These are phyloP conservation scores for Leccinum pellstonianum DNA, from an alignment of 768 basidiomycete species.

Conservation along the genomic window DNA sequence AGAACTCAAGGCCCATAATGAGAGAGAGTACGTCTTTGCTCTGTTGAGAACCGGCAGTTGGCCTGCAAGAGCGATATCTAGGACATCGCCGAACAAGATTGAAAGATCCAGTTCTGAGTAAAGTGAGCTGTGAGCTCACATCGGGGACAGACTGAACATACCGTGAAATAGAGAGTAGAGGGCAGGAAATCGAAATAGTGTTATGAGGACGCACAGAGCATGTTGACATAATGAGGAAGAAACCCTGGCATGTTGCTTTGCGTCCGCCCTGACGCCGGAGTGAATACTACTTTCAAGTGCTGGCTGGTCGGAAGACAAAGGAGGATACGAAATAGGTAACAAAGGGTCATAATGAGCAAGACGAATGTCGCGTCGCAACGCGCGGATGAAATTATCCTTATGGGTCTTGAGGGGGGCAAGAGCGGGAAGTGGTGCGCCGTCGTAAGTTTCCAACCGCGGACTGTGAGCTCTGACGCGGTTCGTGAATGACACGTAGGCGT, in stretches of 20 bases:
- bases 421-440: slow-evolving; percentile 13
- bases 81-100: slow-evolving; percentile 43
- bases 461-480: slow-evolving; percentile 37
- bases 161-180: slow-evolving; percentile 49
- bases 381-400: slow-evolving; percentile 37
- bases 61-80: slow-evolving; percentile 40
- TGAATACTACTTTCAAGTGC: slow-evolving; percentile 1
- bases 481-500: slow-evolving; percentile 58
- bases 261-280: slow-evolving; percentile 30
- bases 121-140: background rate
- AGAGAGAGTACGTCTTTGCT: slow-evolving; percentile 45
- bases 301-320: slow-evolving; percentile 2
- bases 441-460: slow-evolving; percentile 5
- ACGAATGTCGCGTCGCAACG: slow-evolving; percentile 52
- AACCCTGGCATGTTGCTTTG: slow-evolving; percentile 41
- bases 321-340: slow-evolving; percentile 12
- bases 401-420: slow-evolving; percentile 33
- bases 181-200: slow-evolving; percentile 47
- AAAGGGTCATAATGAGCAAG: slow-evolving; percentile 40
- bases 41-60: slow-evolving; percentile 39
- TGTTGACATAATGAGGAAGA: slow-evolving; percentile 49
- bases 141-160: slow-evolving; percentile 32
- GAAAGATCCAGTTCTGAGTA: slow-evolving; percentile 43
- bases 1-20: slow-evolving; percentile 48
- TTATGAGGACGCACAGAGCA: slow-evolving; percentile 51